Evolutionary conservation across 2,329 filamentous ascomycete species (phyloP).

Genomic region (Septoria linicola): DNA sequence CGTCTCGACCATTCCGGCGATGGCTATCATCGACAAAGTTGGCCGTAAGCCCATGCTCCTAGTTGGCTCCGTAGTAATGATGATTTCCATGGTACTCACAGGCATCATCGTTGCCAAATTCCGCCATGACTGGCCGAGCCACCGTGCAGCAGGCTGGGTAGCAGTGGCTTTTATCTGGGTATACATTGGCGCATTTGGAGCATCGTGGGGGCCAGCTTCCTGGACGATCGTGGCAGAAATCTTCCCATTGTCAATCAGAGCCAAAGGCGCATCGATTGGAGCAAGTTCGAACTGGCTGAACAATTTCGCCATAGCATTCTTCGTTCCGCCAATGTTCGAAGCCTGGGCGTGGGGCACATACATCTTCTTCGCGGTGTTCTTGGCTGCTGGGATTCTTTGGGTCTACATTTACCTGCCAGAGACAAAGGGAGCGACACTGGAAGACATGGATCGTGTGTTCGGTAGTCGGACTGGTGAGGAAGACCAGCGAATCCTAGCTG

Average conservation of each 20-base stretch:
- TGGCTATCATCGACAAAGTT: conserved; percentile 45
- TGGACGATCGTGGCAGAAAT: conserved; percentile 56
- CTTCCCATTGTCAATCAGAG: conserved; percentile 31
- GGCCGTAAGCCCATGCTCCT: conserved; percentile 44
- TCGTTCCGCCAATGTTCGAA: conserved; percentile 35
- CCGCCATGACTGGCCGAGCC: conserved; percentile 43
- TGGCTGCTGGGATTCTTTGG: conserved; percentile 51
- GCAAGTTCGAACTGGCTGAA: conserved; percentile 49
- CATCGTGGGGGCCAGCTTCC: conserved; percentile 66
- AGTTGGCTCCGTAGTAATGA: conserved; percentile 48
- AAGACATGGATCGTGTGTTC: conserved; percentile 34
- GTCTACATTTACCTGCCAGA: conserved; percentile 57
- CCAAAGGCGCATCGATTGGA: conserved; percentile 43
- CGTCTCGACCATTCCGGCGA: conserved; percentile 41
- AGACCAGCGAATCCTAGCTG: conserved; percentile 5
- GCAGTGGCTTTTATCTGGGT: conserved; percentile 69
- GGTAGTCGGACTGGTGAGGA: conserved; percentile 15
- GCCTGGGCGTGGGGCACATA: conserved; percentile 62
- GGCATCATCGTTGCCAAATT: conserved; percentile 56
- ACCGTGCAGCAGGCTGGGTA: conserved; percentile 64
- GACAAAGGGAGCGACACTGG: conserved; percentile 48
- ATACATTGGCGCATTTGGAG: conserved; percentile 71
- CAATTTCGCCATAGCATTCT: conserved; percentile 58
- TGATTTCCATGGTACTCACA: conserved; percentile 50
- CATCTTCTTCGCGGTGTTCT: conserved; percentile 60